Evolutionary conservation across 1,139 yeast genomes (phyloP).

Genomic region (Suhomyces panamericanus): DNA sequence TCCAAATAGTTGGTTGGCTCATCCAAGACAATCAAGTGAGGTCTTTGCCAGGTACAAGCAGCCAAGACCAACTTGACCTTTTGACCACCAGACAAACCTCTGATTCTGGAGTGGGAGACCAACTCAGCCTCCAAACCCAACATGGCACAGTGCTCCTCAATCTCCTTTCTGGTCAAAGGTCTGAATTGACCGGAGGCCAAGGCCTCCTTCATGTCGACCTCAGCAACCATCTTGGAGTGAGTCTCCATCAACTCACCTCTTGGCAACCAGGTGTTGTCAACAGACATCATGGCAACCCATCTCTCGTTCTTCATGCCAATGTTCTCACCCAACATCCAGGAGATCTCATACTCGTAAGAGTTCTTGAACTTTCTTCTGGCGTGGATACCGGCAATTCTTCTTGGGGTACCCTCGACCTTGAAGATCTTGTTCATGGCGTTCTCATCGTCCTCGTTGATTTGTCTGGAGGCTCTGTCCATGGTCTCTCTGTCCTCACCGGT

Average conservation of each 20-base stretch:
- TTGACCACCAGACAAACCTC: constrained; percentile 99
- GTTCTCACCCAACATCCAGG: constrained; percentile 96
- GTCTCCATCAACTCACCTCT: constrained; percentile 99
- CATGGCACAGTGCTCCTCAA: constrained; percentile 97
- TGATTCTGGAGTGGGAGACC: constrained; percentile 99
- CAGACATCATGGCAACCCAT: constrained; percentile 99
- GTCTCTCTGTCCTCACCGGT: constrained; percentile 99
- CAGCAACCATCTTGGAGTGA: constrained; percentile 98
- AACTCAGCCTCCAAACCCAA: constrained; percentile 98
- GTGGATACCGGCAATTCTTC: constrained; percentile 94
- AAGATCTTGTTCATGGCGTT: constrained; percentile 98
- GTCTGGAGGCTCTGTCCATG: constrained; percentile 99
- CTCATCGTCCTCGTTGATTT: constrained; percentile 95
- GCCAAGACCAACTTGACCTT: constrained; percentile 99
- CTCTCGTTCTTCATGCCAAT: constrained; percentile 98
- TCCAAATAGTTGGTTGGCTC: constrained; percentile 99
- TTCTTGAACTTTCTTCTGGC: constrained; percentile 99
- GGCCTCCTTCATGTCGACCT: constrained; percentile 99
- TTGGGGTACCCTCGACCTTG: constrained; percentile 97
- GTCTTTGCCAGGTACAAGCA: constrained; percentile 99
- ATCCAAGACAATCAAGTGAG: constrained; percentile 98
- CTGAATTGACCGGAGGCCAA: constrained; percentile 99
- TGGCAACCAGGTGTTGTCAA: constrained; percentile 99
- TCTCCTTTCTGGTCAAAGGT: constrained; percentile 99
- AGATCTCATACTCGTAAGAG: constrained; percentile 99